Base-by-base conservation (phyloP, 352 stramenopile species). In the Pythium periplocum region DNA sequence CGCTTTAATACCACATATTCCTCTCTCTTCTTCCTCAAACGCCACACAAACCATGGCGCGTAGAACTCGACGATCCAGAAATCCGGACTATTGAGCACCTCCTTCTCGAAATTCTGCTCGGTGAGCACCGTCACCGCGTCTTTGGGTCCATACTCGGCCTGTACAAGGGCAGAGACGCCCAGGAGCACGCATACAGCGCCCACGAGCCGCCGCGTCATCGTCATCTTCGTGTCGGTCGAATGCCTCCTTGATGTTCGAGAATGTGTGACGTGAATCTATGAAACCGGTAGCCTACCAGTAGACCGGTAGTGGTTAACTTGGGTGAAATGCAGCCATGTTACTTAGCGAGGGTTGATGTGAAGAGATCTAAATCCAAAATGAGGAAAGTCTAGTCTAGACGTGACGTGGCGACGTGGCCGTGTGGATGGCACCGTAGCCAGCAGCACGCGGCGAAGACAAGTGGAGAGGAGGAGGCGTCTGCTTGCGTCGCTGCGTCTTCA, bases 1-100 rank as follows among this genome's bases (percentile, higher is more conserved):
- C 17, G 17, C 17, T 26, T 26, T 26, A 26, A 2, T 32, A 26
- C 39, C 4, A 41, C 8, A 35, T 53, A 17, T 17, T n/a, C 51
- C 35, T 30, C 7, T 2, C 53, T 55, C 38, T 44, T 51, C 9
- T 8, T 32, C 17, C 0, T 26, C 17, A 26, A 26, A 26, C 17
- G 17, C 17, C 17, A 0, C 17, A 8, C 8, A 11, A 44, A 83
- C 89, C 89, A 98, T 35, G 89, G 91, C 12, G 91, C 91, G 58
- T 96, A 96, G 67, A 98, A 98, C 62, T 97, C 87, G 39, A 98
- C 90, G 40, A 98, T 67, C 87, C 88, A 97, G 48, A 90, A 89
- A 61, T 90, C 82, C 3, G 54, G 55, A 52, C 83, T 91, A 53
- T 90, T 65, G 42, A 93, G 72, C 53, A 93, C 79, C 44, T 87